These are phyloP conservation scores for Pseudocercospora crystallina DNA, from an alignment of 2,329 filamentous ascomycete genomes.

Conservation along the genomic window DNA sequence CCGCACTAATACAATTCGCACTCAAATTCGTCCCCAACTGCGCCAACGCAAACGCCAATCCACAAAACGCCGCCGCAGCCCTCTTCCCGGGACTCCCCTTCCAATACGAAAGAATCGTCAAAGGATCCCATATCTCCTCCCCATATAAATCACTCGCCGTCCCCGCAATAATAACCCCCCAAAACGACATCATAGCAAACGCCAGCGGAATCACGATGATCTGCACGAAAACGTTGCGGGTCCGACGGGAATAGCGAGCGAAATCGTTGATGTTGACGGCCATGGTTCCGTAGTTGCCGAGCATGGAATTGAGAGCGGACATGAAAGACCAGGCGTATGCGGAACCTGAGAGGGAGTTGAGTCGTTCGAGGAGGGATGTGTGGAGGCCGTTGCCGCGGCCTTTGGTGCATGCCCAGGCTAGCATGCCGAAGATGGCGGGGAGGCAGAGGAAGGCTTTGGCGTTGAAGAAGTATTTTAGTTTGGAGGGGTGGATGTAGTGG, in stretches of 20 bases:
- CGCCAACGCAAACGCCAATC: constrained; percentile 14
- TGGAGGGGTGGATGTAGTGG: constrained; percentile 23
- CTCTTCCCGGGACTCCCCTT: constrained; percentile 18
- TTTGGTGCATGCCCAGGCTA: constrained; percentile 17
- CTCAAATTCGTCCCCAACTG: constrained; percentile 22
- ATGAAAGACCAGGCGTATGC: constrained; percentile 33
- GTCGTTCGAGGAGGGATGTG: constrained; percentile 24
- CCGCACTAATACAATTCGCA: constrained; percentile 27
- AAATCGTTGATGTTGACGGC: constrained; percentile 29
- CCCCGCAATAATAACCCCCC: constrained; percentile 32
- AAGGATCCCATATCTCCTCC: constrained; percentile 27
- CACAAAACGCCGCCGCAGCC: constrained; percentile 28
- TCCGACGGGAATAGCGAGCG: constrained; percentile 20
- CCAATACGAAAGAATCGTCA: constrained; percentile 27
- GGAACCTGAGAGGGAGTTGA: constrained; percentile 25
- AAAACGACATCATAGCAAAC: constrained; percentile 30
- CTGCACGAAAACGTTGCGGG: constrained; percentile 21
- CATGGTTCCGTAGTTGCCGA: constrained; percentile 28
- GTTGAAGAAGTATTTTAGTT: constrained; percentile 26
- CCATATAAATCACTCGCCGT: constrained; percentile 22
- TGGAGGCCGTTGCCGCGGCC: constrained; percentile 21
- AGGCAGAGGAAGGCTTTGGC: constrained; percentile 22
- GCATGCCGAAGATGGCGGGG: constrained; percentile 25
- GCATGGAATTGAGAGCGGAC: constrained; percentile 32
- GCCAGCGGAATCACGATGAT: constrained; percentile 26